Base-by-base conservation (phyloP, 805 yeast genomes). In the Candida ipomoeae region DNA sequence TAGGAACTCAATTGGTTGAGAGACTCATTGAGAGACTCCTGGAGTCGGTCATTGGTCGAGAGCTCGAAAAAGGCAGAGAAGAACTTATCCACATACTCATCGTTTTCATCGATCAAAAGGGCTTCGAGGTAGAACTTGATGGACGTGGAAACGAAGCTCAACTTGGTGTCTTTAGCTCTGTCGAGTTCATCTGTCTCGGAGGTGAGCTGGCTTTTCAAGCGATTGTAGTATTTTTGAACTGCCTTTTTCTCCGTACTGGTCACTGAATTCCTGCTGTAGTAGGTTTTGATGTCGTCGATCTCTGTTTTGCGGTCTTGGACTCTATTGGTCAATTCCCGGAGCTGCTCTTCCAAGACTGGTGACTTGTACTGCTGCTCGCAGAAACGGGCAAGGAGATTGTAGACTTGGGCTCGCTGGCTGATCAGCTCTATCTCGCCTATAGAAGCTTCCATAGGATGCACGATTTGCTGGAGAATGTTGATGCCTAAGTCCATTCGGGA, bases 61-160 rank as follows among this genome's bases (percentile, higher is more conserved):
- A 81, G 77, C 53, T 84, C 87, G 37, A 92, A 72, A 96, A 97
- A 92, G 10, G 92, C 64, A 0, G 91, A 86, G 64, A 91, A 85
- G 54, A 91, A 85, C 49, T 87, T 79, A 61, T 89, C 95, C 29
- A 85, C 69, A 46, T 81, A 85, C 51, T 79, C 80, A 48, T 75
- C 78, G 52, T 63, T 71, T 2, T 55, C 60, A 34, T 60, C 59
- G 40, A 74, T 64, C 17, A 74, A 62, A n/a, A 87, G 66, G 14
- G 86, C 71, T 39, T 70, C 73, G 47, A 89, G 59, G 59, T 84
- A 88, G 55, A 79, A 84, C 20, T 73, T 75, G 14, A 84, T 69
- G 0, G 95, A 80, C 33, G 79, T 75, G 21, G 66, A 66, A 6
- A 82, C 70, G 58, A 84, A 81, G 2, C 61, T 65, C 23, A 68